Percentiles rank a stretch among this genome's conserved stretches.
Conservation (phyloP, 2,329 filamentous ascomycete genomes). For the Aspergillus chevalieri region DNA sequence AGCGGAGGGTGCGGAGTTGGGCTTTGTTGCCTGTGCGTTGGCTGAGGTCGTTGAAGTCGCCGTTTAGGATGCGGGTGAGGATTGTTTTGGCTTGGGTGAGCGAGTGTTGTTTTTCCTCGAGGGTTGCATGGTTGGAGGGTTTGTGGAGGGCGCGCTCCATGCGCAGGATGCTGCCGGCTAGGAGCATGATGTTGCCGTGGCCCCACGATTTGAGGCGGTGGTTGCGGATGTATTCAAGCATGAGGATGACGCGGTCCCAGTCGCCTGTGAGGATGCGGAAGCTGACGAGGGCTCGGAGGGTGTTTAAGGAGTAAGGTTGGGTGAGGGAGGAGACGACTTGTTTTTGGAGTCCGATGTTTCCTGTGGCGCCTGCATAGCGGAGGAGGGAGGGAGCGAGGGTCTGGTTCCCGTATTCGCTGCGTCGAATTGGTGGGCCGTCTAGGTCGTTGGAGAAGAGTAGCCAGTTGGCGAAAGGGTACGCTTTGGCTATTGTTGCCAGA, state of each 20-base stretch:
- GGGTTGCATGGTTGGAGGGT: constrained; percentile 3
- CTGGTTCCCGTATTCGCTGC: constrained; percentile 40
- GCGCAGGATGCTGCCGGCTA: constrained; percentile 37
- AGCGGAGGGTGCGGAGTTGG: constrained; percentile 24
- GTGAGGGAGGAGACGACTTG: constrained; percentile 22
- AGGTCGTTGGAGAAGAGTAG: constrained; percentile 48
- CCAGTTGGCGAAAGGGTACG: constrained; percentile 48
- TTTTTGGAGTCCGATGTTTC: constrained; percentile 33
- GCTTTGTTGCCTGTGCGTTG: constrained; percentile 13
- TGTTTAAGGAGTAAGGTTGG: constrained; percentile 30
- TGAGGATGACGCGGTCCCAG: constrained; percentile 28
- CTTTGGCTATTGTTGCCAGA: constrained; percentile 41
- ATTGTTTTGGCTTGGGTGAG: constrained; percentile 25
- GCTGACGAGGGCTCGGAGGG: constrained; percentile 31
- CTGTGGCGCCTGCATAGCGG: constrained; percentile 48
- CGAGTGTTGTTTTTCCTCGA: constrained; percentile 8
- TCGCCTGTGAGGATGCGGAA: constrained; percentile 27
- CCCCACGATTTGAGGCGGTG: constrained; percentile 32
- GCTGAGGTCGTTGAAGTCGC: constrained; percentile 26
- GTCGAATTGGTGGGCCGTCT: constrained; percentile 49
- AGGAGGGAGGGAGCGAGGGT: constrained; percentile 49
- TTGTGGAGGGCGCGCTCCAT: constrained; percentile 23
- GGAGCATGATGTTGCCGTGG: constrained; percentile 28
- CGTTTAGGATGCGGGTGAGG: constrained; percentile 28
- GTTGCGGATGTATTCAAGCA: constrained; percentile 29